Conservation (phyloP, 352 stramenopile species). For the Phytopythium oedochilum region DNA sequence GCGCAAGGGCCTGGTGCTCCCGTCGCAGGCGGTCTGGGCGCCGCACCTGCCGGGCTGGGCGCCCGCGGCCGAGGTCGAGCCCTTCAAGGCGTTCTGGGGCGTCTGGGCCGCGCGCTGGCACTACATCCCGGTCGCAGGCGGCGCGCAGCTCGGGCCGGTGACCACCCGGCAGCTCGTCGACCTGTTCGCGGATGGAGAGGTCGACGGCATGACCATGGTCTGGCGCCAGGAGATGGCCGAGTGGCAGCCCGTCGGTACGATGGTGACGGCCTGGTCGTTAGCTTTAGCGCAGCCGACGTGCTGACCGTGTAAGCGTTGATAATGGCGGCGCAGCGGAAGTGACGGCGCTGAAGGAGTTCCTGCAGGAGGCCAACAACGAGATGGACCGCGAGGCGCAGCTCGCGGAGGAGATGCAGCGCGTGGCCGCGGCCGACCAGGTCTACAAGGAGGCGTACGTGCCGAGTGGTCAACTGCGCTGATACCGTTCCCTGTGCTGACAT, state of each 20-base stretch:
- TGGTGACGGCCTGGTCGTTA: too few species aligned
- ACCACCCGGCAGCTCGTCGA: constrained; percentile 47
- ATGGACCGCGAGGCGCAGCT: constrained; percentile 48
- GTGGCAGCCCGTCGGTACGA: constrained; percentile 52
- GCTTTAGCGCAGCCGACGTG: not conserved
- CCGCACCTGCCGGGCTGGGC: constrained; percentile 54
- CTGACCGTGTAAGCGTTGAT: constrained; percentile 5
- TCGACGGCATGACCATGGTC: constrained; percentile 72
- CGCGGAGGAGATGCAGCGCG: constrained; percentile 26
- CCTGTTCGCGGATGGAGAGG: constrained; percentile 57
- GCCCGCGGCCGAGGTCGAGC: constrained; percentile 32
- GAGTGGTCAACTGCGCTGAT: not conserved
- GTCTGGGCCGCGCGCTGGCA: constrained; percentile 58
- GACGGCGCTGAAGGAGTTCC: constrained; percentile 52
- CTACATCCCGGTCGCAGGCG: constrained; percentile 41
- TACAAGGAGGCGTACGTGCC: constrained; percentile 41
- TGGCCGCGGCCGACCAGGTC: constrained; percentile 46
- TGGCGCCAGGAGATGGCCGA: constrained; percentile 43
- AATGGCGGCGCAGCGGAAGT: constrained; percentile 59
- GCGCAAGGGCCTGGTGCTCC: constrained; percentile 48
- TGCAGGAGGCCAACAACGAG: constrained; percentile 67
- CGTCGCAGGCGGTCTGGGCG: constrained; percentile 72
- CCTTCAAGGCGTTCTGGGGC: constrained; percentile 45
- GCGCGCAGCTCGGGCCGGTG: constrained; percentile 28
- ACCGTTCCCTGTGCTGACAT: not conserved